Evolutionary conservation across 2,329 filamentous ascomycete genomes (phyloP).

Genomic region (Cytospora leucostoma): DNA sequence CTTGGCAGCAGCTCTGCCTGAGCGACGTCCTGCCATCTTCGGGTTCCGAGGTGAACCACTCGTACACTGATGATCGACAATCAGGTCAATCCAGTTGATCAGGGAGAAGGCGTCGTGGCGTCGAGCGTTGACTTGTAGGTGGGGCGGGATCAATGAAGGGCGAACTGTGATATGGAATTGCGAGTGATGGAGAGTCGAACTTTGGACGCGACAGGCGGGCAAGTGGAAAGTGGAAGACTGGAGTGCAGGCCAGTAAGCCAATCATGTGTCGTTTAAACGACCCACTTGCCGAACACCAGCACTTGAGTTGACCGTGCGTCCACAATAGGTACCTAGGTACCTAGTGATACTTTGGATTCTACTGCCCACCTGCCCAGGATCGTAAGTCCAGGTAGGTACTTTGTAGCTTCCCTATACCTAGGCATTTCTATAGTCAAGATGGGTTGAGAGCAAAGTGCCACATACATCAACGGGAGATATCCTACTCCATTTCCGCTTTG

Average conservation of each 20-base stretch:
- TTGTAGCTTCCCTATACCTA: too few species aligned
- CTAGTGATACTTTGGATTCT: too few species aligned
- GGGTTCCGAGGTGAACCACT: neutral
- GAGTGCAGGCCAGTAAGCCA: neutral
- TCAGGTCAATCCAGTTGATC: neutral
- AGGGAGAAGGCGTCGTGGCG: neutral
- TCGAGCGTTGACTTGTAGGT: neutral
- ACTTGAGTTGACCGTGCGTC: too few species aligned
- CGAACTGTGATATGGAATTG: neutral
- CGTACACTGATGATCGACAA: neutral
- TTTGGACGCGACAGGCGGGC: constrained; percentile 12
- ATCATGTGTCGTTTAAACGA: neutral
- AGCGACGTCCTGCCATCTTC: constrained; percentile 40
- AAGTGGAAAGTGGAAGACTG: constrained; percentile 14
- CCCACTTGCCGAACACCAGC: constrained; percentile 5
- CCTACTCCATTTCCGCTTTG: too few species aligned
- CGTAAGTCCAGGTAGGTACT: too few species aligned
- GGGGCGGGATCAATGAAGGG: neutral
- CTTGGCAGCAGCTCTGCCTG: constrained; percentile 47
- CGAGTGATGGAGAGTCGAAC: neutral
- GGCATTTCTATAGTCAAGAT: neutral
- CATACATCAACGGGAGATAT: too few species aligned
- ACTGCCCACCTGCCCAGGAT: too few species aligned
- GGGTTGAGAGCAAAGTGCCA: too few species aligned
- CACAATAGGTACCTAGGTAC: too few species aligned